Base-by-base conservation (phyloP, 805 yeast species). In the Lachancea nothofagi region DNA sequence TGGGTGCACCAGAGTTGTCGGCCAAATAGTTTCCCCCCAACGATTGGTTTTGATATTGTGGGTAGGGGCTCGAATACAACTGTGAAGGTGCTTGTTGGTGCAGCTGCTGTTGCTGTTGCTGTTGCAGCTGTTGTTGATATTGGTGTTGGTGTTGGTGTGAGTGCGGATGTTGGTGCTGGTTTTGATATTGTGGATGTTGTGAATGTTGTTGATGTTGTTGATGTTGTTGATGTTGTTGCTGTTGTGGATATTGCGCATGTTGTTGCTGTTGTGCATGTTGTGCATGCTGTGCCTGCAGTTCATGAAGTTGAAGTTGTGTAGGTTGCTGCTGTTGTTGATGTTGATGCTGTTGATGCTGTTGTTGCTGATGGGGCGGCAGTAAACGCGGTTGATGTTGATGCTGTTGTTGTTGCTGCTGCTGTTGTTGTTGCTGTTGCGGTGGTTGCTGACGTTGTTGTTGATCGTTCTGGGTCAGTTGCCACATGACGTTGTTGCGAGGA, bases 401-500 rank as follows among this genome's bases (percentile, higher is more conserved):
- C 21, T 33, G 43, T 15, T 46, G 46, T 9, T 22, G 29, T 12
- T 38, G 35, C 13, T 38, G 51, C 25, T 38, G 25, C 19, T 30
- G 41, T 14, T 37, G 43, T 23, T 41, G 47, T 14, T 44, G 49
- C 17, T 46, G 54, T 14, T 42, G 48, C 26, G 23, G 46, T 23
- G 29, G 48, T 18, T 40, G 44, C 26, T 36, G 38, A 29, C 50
- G 59, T 29, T 49, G 54, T n/a, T 49, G 50, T 29, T 47, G 54
- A 10, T 38, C 49, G 38, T 54, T 58, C 20, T 45, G 47, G 41
- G 33, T 38, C 31, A 41, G 40, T 31, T 43, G 53, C 46, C 46
- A 42, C 45, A 43, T 42, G 43, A 47, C 50, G 35, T 57, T 69
- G 51, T 71, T 75, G 53, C 86, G 72, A 27, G 93, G 87, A 3